Conservation (phyloP, 345 rosid species). For the Salix udensis region DNA sequence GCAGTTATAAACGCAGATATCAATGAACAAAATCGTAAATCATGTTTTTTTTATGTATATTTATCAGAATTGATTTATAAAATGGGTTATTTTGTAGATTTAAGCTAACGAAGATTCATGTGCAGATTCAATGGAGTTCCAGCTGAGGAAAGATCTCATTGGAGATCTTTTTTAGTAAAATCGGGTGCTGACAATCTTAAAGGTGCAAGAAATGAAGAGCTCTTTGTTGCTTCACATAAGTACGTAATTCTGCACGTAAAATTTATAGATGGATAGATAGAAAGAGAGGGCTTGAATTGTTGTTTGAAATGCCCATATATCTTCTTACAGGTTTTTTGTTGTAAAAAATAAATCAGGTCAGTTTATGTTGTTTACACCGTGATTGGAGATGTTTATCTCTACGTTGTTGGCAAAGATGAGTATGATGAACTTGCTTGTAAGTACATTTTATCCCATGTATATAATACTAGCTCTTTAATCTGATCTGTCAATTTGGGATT, state of each 20-base stretch:
- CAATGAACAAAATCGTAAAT: no score
- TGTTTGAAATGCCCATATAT: background rate
- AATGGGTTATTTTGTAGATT: background rate
- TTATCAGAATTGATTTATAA: no score
- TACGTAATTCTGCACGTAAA: conserved; percentile 14
- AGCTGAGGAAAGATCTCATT: conserved; percentile 75
- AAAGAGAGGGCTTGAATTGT: no score
- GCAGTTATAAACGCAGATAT: background rate
- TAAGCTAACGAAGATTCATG: background rate
- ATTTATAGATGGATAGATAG: no score
- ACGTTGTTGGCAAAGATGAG: conserved; percentile 80
- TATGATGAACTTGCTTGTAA: conserved; percentile 94
- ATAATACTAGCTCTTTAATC: background rate
- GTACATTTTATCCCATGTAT: conserved; percentile 10
- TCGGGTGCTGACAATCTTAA: conserved; percentile 78
- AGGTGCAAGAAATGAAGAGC: conserved; percentile 81
- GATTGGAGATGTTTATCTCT: conserved; percentile 89
- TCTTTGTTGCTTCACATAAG: conserved; percentile 92
- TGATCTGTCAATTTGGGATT: no score
- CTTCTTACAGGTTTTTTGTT: background rate
- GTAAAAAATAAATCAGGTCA: conserved; percentile 40
- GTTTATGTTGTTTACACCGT: conserved; percentile 81
- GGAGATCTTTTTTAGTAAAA: conserved; percentile 80
- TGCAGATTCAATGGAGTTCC: conserved; percentile 83
- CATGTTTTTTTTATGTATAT: no score